Evolutionary conservation across 2,329 filamentous ascomycete genomes (phyloP).

Genomic region (Fusarium kyushuense): DNA sequence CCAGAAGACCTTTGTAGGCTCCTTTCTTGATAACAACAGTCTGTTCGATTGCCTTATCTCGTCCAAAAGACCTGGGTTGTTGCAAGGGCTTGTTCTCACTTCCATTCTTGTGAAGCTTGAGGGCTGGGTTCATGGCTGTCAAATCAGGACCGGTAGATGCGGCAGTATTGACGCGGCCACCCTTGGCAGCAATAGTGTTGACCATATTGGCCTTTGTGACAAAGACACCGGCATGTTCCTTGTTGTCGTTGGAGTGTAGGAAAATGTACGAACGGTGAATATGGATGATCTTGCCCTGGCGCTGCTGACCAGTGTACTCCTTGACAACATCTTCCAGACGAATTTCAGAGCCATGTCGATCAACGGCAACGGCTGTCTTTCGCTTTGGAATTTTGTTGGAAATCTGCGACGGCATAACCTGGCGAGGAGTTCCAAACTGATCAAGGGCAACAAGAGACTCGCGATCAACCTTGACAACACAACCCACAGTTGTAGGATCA

Average conservation of each 20-base stretch:
- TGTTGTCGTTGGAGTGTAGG: constrained; percentile 83
- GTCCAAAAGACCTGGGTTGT: constrained; percentile 81
- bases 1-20: constrained; percentile 90
- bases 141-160: constrained; percentile 77
- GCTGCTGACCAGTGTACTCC: constrained; percentile 86
- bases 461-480: constrained; percentile 93
- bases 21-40: constrained; percentile 91
- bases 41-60: constrained; percentile 88
- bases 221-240: constrained; percentile 90
- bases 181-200: constrained; percentile 92
- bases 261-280: constrained; percentile 95
- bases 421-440: constrained; percentile 85
- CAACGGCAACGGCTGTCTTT: constrained; percentile 88
- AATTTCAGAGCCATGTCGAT: constrained; percentile 93
- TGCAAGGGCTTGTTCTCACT: constrained; percentile 63
- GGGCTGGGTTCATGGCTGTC: constrained; percentile 89
- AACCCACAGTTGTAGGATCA: constrained; percentile 91
- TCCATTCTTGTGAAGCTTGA: constrained; percentile 75
- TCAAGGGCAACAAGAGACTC: constrained; percentile 92
- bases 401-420: constrained; percentile 90
- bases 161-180: constrained; percentile 76
- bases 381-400: constrained; percentile 87
- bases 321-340: constrained; percentile 91
- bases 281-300: constrained; percentile 90
- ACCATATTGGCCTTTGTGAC: constrained; percentile 89